phyloP scores from a whole-genome alignment of 768 basidiomycete species.

The Podaxis carcinomalis region DNA sequence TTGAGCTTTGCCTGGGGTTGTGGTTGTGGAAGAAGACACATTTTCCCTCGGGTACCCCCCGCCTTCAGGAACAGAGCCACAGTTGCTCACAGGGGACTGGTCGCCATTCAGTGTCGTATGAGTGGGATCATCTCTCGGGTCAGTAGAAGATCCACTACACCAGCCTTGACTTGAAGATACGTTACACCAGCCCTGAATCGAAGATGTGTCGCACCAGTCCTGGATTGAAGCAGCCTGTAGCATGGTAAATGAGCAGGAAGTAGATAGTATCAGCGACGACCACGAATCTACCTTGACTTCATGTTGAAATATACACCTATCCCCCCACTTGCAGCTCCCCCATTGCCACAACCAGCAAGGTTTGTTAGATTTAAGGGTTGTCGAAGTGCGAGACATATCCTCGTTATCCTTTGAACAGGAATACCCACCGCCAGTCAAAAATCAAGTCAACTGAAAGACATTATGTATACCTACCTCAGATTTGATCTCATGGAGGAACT shows the following conservation, averaged over 20 bases:
- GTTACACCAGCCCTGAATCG: neutral
- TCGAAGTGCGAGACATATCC: neutral
- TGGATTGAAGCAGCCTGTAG: neutral
- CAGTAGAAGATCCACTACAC: neutral
- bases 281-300: neutral
- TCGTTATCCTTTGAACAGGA: neutral
- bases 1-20: neutral
- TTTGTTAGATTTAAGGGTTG: neutral
- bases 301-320: conserved; percentile 3
- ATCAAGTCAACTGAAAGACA: neutral
- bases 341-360: neutral
- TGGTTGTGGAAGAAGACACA: neutral
- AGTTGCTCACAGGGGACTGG: neutral
- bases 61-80: neutral
- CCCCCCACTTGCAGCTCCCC: conserved; percentile 7
- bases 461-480: neutral
- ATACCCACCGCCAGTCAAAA: neutral
- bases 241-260: neutral
- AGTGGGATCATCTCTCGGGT: neutral
- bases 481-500: neutral
- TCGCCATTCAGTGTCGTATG: neutral
- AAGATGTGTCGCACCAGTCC: neutral
- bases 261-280: neutral
- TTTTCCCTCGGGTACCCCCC: neutral
- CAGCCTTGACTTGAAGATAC: neutral